A percentile compares a stretch with the other conserved stretches of the same genome.
phyloP scores from a whole-genome alignment of 2,329 filamentous ascomycete genomes.

The Fusarium equiseti region DNA sequence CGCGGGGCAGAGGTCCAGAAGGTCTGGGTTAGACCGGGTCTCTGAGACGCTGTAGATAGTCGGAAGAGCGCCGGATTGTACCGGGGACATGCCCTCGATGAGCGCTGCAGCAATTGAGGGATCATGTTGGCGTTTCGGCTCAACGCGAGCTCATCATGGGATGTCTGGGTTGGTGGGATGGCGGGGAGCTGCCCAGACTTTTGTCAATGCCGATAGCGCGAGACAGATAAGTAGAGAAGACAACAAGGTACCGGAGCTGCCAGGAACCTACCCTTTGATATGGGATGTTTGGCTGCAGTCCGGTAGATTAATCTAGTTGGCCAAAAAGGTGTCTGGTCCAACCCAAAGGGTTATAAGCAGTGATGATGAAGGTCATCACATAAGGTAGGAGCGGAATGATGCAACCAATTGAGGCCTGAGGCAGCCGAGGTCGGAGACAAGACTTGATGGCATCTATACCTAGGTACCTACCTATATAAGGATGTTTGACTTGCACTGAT shows the following conservation, averaged over 20 bases:
- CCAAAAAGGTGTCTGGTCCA: constrained; percentile 15
- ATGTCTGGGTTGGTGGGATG: constrained; percentile 39
- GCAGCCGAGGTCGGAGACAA: constrained; percentile 45
- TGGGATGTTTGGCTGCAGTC: constrained; percentile 20
- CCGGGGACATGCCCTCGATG: constrained; percentile 50
- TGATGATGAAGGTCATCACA: constrained; percentile 34
- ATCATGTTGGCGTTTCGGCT: constrained; percentile 52
- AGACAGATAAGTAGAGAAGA: constrained; percentile 11
- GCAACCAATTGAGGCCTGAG: constrained; percentile 48
- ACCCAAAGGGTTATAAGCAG: constrained; percentile 20
- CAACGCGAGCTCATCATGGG: constrained; percentile 47
- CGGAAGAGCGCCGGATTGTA: constrained; percentile 48
- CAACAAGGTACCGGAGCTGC: constrained; percentile 39
- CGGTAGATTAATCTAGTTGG: constrained; percentile 13
- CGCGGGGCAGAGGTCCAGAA: constrained; percentile 51
- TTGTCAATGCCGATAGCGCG: constrained; percentile 16
- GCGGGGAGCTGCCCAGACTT: constrained; percentile 38
- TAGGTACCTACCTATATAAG: not conserved
- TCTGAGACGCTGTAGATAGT: constrained; percentile 47
- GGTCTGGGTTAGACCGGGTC: constrained; percentile 44
- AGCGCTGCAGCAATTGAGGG: constrained; percentile 52
- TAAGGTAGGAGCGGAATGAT: constrained; percentile 44
- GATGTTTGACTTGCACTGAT: not conserved
- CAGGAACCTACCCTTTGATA: constrained; percentile 12
- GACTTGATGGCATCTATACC: constrained; percentile 1